Percentiles rank a stretch among this genome's conserved stretches.
phyloP scores from a whole-genome alignment of 140 eudicot species.

The Cichorium intybus region DNA sequence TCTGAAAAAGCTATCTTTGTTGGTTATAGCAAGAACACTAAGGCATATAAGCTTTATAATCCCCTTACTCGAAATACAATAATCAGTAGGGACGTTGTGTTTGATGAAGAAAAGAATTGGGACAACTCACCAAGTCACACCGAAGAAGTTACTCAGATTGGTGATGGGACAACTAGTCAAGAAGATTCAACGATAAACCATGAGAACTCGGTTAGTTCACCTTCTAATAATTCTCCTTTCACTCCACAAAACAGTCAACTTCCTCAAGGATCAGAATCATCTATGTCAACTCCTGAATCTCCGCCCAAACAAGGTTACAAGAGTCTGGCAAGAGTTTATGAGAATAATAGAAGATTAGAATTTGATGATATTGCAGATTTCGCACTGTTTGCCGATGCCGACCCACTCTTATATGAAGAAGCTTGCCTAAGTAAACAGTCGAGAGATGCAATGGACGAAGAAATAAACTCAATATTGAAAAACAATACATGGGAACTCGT shows the following conservation, averaged over 20 bases:
- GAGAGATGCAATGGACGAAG: not conserved
- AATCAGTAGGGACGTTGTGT: not conserved
- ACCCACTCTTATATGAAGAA: not conserved
- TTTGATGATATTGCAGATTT: not conserved
- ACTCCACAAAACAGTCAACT: too few species aligned
- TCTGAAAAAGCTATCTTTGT: not conserved
- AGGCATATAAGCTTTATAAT: not conserved
- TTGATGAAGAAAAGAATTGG: not conserved
- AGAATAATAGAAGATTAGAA: not conserved
- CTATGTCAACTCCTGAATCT: too few species aligned
- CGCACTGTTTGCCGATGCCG: not conserved
- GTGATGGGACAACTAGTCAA: too few species aligned
- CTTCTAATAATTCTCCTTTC: too few species aligned
- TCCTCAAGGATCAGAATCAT: too few species aligned
- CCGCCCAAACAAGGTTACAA: not conserved
- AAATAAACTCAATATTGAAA: not conserved
- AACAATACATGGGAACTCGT: not conserved
- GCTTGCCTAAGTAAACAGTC: not conserved
- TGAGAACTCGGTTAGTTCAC: too few species aligned
- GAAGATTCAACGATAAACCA: too few species aligned
- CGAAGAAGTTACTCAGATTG: too few species aligned
- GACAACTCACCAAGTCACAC: too few species aligned
- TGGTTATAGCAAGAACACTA: not conserved
- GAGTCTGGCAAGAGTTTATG: not conserved
- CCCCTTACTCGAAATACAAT: not conserved